A percentile compares a stretch with the other conserved stretches of the same genome.
Evolutionary conservation across 768 basidiomycete genomes (phyloP).

Genomic region (Cystobasidium tubakii): DNA sequence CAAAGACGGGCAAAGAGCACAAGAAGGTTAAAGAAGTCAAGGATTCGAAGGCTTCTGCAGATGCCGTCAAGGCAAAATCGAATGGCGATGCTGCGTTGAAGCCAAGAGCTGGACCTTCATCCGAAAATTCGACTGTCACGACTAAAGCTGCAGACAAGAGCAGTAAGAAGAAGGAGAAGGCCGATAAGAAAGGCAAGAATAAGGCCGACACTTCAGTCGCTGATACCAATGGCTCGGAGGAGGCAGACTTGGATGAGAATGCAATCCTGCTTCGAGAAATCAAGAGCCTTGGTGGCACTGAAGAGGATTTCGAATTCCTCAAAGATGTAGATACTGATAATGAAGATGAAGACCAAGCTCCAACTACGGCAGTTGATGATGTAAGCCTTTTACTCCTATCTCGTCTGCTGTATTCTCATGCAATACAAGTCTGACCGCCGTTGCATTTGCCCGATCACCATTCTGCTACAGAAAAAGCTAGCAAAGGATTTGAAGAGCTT

Average conservation of each 20-base stretch:
- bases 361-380: neutral
- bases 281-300: constrained; percentile 27
- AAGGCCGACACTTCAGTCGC: neutral
- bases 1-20: constrained; percentile 2
- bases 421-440: neutral
- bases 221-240: neutral
- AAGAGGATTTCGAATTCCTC: constrained; percentile 25
- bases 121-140: neutral
- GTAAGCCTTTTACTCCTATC: neutral
- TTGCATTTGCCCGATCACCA: neutral
- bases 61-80: neutral
- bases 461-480: constrained; percentile 29
- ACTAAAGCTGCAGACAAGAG: constrained; percentile 8
- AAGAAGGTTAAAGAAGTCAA: neutral
- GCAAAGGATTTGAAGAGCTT: constrained; percentile 32
- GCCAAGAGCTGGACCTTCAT: constrained; percentile 3
- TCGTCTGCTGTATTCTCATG: neutral
- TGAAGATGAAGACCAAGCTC: constrained; percentile 4
- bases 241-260: constrained; percentile 25
- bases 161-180: constrained; percentile 19
- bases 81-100: neutral
- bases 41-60: neutral
- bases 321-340: constrained; percentile 26
- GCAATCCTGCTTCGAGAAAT: constrained; percentile 30
- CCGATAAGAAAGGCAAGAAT: constrained; percentile 9